phyloP scores from a whole-genome alignment of 345 rosid species.

The Lepidium sativum region DNA sequence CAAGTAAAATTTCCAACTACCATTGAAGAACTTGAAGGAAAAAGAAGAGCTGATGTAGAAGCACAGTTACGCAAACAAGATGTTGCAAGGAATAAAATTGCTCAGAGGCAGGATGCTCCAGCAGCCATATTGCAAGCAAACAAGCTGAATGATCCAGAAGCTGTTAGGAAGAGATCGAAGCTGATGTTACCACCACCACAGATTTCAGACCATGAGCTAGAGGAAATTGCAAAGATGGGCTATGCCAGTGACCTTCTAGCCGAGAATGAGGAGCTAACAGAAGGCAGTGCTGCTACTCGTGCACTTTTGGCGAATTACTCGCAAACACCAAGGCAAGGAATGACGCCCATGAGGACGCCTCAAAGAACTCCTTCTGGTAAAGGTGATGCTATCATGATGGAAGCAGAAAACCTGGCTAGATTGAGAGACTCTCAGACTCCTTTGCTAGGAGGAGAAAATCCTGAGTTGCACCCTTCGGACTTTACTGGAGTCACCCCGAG shows the following conservation, averaged over 20 bases:
- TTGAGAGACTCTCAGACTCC: conserved; percentile 98
- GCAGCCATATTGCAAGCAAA: conserved; percentile 93
- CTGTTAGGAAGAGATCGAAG: conserved; percentile 92
- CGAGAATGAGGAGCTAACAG: conserved; percentile 75
- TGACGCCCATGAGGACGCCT: conserved; percentile 89
- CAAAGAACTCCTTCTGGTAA: conserved; percentile 96
- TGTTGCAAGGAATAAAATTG: conserved; percentile 77
- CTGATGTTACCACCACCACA: conserved; percentile 98
- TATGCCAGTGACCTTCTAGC: conserved; percentile 85
- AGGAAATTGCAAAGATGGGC: conserved; percentile 98
- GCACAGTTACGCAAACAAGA: conserved; percentile 85
- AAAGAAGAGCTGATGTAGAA: conserved; percentile 80
- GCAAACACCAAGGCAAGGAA: conserved; percentile 77
- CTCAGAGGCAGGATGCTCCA: conserved; percentile 91
- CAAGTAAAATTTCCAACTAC: conserved; percentile 81
- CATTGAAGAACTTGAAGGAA: conserved; percentile 93
- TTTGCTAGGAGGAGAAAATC: conserved; percentile 92
- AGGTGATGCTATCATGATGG: conserved; percentile 99
- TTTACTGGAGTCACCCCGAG: conserved; percentile 97
- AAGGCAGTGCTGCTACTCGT: conserved; percentile 88
- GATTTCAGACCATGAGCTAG: conserved; percentile 89
- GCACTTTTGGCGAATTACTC: conserved; percentile 93
- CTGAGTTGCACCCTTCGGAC: conserved; percentile 98
- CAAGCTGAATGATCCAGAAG: conserved; percentile 93
- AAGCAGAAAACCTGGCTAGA: conserved; percentile 96